Evolutionary conservation across 2,329 filamentous ascomycete species (phyloP), one percentile per base, ranked within the genome.

Genomic region (Aspergillus carbonarius): DNA sequence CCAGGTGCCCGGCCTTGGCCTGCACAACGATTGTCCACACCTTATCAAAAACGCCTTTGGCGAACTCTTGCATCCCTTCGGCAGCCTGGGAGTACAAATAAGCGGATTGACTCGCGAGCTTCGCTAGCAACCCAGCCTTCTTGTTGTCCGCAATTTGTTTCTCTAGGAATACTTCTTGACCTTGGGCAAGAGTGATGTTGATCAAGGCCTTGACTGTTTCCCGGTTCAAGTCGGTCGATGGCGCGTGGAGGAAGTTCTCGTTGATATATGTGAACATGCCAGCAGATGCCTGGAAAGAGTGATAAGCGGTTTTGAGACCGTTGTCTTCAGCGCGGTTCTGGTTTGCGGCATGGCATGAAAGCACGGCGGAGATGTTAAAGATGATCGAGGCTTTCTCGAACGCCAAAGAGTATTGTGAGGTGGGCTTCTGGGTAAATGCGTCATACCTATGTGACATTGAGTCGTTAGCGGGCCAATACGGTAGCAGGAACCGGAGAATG

Each of bases 231-330:
- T 99, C 95, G n/a, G 91, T 93, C 8, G 93, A 97, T 0, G 96
- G 95, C 1, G 95, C 95, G 70, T 99, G 95, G 35, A 99, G 81
- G 74, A 99, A 99, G 79, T 99, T 99, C 78, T 99, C 95, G 77
- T 99, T 99, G 80, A 99, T 99, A 71, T 99, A 99, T 54, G 93
- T 98, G 76, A 98, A 99, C 95, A 99, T 99, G 79, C 95, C 95
- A 9, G 95, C 95, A 7, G 93, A 93, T 40, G 95, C 95, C 76
- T 99, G 95, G 79, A 98, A 98, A 18, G 93, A 97, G 76, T 99
- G 93, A 74, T 98, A 99, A 17, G 95, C 92, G 13, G 92, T 93
- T 79, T 99, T 99, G 73, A 98, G 85, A 34, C 93, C 93, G 5
- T 90, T 85, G 71, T 99, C 95, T 72, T 98, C 93, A 63, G 90